Base-by-base conservation (phyloP, 2,329 filamentous ascomycete genomes). In the Elsinoe fawcettii region DNA sequence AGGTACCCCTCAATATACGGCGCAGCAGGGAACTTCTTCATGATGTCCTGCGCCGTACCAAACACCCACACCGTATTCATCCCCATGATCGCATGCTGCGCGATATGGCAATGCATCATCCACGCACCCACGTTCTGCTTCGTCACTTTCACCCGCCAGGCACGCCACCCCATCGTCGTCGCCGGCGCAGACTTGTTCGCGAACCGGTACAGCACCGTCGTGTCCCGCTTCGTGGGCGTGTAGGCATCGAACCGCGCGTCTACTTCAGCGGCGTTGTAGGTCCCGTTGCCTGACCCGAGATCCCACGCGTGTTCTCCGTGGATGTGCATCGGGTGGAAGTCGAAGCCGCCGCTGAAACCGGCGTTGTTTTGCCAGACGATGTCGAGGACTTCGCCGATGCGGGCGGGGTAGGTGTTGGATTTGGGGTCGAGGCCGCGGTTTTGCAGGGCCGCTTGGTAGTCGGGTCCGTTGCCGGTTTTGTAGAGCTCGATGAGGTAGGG, bases 101-200 rank as follows among this genome's bases (percentile, higher is more conserved):
- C 61, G 14, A 79, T 75, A 64, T 84, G 81, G 60, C 81, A 84
- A 65, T 84, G 81, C 60, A 84, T 71, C 79, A 84, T 79, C 80
- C 80, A 84, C 2, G 80, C 79, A 0, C 81, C 82, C 0, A 77
- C 66, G 57, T 77, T 68, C 54, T 56, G 14, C 18, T 53, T 32
- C 5, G 68, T 70, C 0, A 83, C 76, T 2, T 79, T 70, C 0
- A 84, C 67, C 7, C 83, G 71, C 83, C 82, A 85, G 0, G 75
- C 82, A 18, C 82, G 71, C 83, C 83, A 86, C 0, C 82, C 81
- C 0, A 74, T 71, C 1, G 73, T 74, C 5, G 71, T 65, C 3
- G 74, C 69, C 0, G 74, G 66, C 2, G 61, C 61, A 0, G 73
- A 75, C 18, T 71, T 71, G 2, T 68, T 61, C 27, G 37, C 30